These are phyloP conservation scores for Fusarium sp. DNA, from an alignment of 2,329 filamentous ascomycete species.

Conservation along the genomic window DNA sequence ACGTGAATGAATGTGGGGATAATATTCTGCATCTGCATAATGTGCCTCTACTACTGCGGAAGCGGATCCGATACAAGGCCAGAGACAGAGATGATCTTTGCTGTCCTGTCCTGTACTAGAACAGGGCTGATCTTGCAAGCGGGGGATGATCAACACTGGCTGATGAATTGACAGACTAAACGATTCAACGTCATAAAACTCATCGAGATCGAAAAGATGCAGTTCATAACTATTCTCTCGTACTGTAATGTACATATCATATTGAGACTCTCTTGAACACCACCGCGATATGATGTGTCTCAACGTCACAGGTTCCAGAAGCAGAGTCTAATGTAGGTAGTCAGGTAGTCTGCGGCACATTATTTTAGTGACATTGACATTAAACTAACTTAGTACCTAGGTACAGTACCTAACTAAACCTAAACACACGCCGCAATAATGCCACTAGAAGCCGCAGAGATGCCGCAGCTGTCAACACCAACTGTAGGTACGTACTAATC, in stretches of 20 bases:
- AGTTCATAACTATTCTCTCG: background rate
- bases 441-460: slow-evolving; percentile 3
- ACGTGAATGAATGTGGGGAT: background rate
- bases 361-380: background rate
- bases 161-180: background rate
- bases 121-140: slow-evolving; percentile 18
- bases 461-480: slow-evolving; percentile 11
- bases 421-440: background rate
- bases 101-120: background rate
- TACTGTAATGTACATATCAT: background rate
- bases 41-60: background rate
- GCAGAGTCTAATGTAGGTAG: background rate
- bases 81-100: slow-evolving; percentile 9
- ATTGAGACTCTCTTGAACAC: background rate
- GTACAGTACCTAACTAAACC: background rate
- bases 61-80: background rate
- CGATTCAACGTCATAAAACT: slow-evolving; percentile 3
- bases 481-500: too few species aligned
- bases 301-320: background rate
- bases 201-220: slow-evolving; percentile 6
- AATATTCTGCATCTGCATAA: background rate
- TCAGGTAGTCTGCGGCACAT: background rate
- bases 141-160: background rate
- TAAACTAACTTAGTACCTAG: background rate
- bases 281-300: background rate